These are phyloP conservation scores for Metarhizium sp. DNA, from an alignment of 2,329 filamentous ascomycete genomes.

Conservation along the genomic window DNA sequence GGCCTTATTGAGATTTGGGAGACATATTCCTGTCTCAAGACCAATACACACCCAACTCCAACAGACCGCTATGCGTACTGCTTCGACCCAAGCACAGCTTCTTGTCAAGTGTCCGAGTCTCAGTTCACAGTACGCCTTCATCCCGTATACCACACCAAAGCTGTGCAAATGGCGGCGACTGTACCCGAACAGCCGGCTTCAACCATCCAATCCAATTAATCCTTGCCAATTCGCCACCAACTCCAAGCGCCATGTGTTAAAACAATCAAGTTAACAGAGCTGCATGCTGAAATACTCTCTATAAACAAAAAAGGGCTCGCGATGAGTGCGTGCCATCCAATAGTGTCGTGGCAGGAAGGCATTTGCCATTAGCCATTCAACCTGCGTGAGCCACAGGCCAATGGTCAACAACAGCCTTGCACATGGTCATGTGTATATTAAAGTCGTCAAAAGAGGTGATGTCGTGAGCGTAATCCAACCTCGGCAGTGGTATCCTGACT, in stretches of 20 bases:
- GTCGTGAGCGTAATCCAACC: conserved; percentile 21
- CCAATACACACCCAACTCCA: neutral
- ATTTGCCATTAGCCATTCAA: neutral
- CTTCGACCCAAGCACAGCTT: conserved; percentile 6
- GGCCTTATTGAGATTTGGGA: neutral
- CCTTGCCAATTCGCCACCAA: conserved; percentile 25
- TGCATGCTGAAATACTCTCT: conserved; percentile 24
- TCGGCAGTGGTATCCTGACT: conserved; percentile 10
- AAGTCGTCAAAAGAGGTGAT: conserved; percentile 19
- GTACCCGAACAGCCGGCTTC: conserved; percentile 23
- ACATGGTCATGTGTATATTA: conserved; percentile 17
- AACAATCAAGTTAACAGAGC: conserved; percentile 19
- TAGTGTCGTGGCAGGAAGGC: conserved; percentile 1
- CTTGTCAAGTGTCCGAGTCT: conserved; percentile 2
- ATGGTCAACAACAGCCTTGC: conserved; percentile 7
- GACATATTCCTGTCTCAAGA: neutral
- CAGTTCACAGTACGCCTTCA: conserved; percentile 1
- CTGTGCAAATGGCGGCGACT: neutral
- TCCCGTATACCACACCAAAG: conserved; percentile 4
- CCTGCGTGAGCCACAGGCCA: neutral
- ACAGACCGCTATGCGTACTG: neutral
- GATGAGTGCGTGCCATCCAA: neutral
- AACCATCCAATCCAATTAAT: conserved; percentile 24
- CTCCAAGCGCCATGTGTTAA: conserved; percentile 32
- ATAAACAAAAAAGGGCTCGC: conserved; percentile 23